phyloP scores from a whole-genome alignment of 2,329 filamentous ascomycete species.

The Fusarium sp. region DNA sequence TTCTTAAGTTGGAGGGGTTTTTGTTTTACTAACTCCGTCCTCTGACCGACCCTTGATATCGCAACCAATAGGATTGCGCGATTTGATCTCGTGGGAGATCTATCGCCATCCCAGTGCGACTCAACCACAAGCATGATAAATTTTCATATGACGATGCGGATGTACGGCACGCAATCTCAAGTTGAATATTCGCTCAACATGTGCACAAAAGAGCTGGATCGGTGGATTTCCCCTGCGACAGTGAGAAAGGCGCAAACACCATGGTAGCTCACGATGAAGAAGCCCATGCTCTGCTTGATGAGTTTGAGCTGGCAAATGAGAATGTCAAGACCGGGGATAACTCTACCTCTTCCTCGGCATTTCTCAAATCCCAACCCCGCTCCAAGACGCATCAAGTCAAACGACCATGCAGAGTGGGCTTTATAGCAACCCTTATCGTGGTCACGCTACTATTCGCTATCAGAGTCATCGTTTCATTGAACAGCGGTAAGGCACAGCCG shows the following conservation, averaged over 20 bases:
- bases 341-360: fast-evolving
- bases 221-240: neutral
- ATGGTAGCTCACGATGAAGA: slow-evolving; percentile 29
- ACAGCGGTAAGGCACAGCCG: fast-evolving
- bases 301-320: slow-evolving; percentile 1
- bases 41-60: neutral
- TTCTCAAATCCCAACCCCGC: neutral
- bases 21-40: slow-evolving; percentile 2
- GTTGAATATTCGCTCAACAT: neutral
- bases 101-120: neutral
- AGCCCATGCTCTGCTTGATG: slow-evolving; percentile 15
- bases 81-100: slow-evolving; percentile 27
- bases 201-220: neutral
- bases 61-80: neutral
- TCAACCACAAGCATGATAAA: slow-evolving; percentile 3
- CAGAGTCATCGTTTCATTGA: neutral
- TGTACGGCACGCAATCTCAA: slow-evolving; percentile 8
- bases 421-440: neutral
- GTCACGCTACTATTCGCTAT: neutral
- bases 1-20: neutral
- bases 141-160: neutral
- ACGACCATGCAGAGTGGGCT: neutral
- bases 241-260: neutral
- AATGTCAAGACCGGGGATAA: neutral
- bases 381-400: neutral